These are phyloP conservation scores for Globisporangium mamillatum DNA, from an alignment of 352 stramenopile genomes.

Conservation along the genomic window DNA sequence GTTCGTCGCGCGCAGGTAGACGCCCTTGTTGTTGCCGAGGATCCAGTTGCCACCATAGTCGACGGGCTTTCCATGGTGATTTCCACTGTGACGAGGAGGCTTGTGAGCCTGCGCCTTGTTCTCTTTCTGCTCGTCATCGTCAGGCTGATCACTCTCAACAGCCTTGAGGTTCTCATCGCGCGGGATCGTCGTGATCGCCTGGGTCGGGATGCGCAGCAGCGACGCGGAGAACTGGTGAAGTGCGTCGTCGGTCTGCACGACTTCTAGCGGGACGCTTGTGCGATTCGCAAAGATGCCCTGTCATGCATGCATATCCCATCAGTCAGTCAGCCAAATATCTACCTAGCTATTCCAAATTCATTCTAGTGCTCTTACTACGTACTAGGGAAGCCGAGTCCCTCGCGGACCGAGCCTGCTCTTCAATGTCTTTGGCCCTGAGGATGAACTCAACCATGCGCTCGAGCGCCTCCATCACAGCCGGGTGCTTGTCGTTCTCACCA, in stretches of 20 bases:
- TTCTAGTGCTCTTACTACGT: not conserved
- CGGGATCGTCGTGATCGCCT: slow-evolving; percentile 74
- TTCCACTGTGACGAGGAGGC: not conserved
- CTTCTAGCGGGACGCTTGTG: slow-evolving; percentile 35
- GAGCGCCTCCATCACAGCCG: slow-evolving; percentile 65
- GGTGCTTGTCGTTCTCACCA: slow-evolving; percentile 81
- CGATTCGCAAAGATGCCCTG: slow-evolving; percentile 46
- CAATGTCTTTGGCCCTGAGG: slow-evolving; percentile 32
- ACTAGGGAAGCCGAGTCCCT: slow-evolving; percentile 29
- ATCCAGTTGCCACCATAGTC: slow-evolving; percentile 81
- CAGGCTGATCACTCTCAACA: slow-evolving; percentile 12
- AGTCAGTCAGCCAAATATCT: not conserved
- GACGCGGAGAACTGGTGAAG: slow-evolving; percentile 66
- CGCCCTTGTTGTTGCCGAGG: slow-evolving; percentile 69
- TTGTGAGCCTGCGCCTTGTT: not conserved
- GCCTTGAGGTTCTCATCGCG: slow-evolving; percentile 50
- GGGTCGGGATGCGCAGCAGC: slow-evolving; percentile 64
- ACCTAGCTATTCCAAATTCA: not conserved
- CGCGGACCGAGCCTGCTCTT: slow-evolving; percentile 29
- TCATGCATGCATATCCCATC: not conserved
- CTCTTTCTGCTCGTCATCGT: slow-evolving; percentile 16
- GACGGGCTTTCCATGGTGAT: not conserved
- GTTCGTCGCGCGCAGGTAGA: slow-evolving; percentile 70
- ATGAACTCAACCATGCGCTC: slow-evolving; percentile 75
- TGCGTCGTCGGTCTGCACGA: slow-evolving; percentile 57